Conservation (phyloP, 495 filamentous ascomycete species). For the Trichoderma reesei region DNA sequence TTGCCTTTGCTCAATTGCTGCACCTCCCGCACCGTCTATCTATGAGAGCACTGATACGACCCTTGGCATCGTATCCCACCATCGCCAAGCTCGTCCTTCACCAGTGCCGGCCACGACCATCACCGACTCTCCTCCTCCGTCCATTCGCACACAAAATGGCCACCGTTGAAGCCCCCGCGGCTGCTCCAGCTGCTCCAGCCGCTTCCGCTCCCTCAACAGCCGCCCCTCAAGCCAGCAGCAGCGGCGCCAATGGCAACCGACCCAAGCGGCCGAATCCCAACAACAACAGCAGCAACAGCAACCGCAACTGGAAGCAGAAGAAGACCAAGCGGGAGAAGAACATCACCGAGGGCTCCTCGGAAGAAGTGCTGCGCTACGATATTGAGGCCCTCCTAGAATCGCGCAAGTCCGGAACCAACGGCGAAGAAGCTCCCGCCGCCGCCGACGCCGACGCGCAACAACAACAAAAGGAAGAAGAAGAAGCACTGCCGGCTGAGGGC, state of each 20-base stretch:
- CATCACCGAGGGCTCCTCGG: conserved; percentile 47
- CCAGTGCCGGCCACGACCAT: not conserved
- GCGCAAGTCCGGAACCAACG: conserved; percentile 14
- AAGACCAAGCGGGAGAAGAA: conserved; percentile 48
- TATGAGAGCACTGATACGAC: not conserved
- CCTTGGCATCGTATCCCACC: not conserved
- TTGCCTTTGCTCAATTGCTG: not conserved
- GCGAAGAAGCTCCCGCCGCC: not conserved
- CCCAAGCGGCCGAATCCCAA: not conserved
- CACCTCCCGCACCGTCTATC: not conserved
- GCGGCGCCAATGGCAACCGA: not conserved
- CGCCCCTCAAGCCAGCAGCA: not conserved
- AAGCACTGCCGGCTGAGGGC: conserved; percentile 51
- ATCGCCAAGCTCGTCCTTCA: not conserved
- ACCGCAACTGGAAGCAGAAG: conserved; percentile 30
- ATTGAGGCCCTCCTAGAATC: conserved; percentile 50
- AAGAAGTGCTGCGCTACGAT: conserved; percentile 68
- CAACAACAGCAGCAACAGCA: not conserved
- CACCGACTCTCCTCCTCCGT: not conserved
- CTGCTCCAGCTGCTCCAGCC: not conserved
- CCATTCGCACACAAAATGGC: not conserved
- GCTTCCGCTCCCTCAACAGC: not conserved
- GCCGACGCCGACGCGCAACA: conserved; percentile 8
- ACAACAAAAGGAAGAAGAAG: conserved; percentile 9
- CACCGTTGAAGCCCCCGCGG: not conserved